Evolutionary conservation across 441 rosid species (phyloP), one percentile per base, ranked within the genome.

Genomic region (Eutrema salsugineum): DNA sequence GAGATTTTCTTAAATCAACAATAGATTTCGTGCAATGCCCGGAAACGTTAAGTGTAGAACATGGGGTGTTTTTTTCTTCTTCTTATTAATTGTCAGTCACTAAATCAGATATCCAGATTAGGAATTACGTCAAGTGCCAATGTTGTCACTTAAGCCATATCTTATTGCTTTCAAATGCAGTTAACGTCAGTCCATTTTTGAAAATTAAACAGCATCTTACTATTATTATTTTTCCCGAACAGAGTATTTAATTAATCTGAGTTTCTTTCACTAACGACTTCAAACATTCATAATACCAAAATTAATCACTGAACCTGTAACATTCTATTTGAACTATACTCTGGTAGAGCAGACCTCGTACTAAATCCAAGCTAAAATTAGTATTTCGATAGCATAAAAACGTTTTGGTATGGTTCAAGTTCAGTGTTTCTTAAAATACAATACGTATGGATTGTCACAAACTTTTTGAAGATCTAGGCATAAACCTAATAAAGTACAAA

Each of bases 1-100:
- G 51, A n/a, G 22, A 53, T 67, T 49, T 30, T 59, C 14, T 42
- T 9, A 48, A 63, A 62, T 38, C 3, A 51, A 38, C 56, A 2
- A 46, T 36, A 76, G 79, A 48, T 76, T 69, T 63, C 79, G 79
- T 69, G 79, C 2, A 49, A 20, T 28, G 61, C 55, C 79, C 75
- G 75, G 61, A 36, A 54, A 36, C 36, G 70, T 69, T 63, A 69
- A 68, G 38, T 75, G 66, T 47, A 49, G 71, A 75, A 76, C 79
- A 76, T 69, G 79, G 71, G 30, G 9, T 76, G 79, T 69, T 64
- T 68, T 46, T 20, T 22, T 24, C 35, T 24, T 35, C 27, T 62
- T 30, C 8, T 30, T 30, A 30, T 30, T 42, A 55, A 49, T 65
- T 50, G n/a, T 40, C 42, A 12, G 42, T 69, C 59, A 39, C 57